These are phyloP conservation scores for Solanum sparsipilum DNA, from an alignment of 257 asterid species.

Conservation along the genomic window DNA sequence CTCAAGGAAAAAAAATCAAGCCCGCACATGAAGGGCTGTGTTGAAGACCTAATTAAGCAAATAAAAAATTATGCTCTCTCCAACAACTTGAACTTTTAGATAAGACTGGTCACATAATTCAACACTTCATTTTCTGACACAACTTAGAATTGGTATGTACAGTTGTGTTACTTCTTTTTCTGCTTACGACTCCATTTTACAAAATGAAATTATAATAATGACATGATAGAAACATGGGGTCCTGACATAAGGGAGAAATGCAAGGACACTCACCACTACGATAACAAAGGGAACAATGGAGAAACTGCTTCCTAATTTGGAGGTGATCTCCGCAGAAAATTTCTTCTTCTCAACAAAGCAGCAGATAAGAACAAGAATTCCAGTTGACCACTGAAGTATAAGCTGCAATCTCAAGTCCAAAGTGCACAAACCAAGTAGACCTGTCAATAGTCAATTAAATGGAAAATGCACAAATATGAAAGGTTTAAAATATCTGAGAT, in stretches of 20 bases:
- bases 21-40: background rate
- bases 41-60: background rate
- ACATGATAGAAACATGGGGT: background rate
- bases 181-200: background rate
- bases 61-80: background rate
- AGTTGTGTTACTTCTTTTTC: background rate
- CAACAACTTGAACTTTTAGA: background rate
- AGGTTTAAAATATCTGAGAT: background rate
- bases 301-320: conserved; percentile 96
- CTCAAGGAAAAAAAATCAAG: background rate
- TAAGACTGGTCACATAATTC: background rate
- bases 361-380: conserved; percentile 69
- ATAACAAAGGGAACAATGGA: conserved; percentile 75
- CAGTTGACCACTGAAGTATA: conserved; percentile 91
- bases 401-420: conserved; percentile 91
- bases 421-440: conserved; percentile 31
- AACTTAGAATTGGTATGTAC: background rate
- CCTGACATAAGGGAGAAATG: background rate
- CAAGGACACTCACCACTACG: conserved; percentile 68
- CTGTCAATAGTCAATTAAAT: conserved; percentile 30
- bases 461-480: conserved; percentile 12
- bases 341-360: conserved; percentile 77
- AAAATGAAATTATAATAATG: background rate
- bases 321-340: conserved; percentile 54
- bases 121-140: background rate